phyloP scores from a whole-genome alignment of 2,329 filamentous ascomycete genomes.

The Diaporthe ampelina region DNA sequence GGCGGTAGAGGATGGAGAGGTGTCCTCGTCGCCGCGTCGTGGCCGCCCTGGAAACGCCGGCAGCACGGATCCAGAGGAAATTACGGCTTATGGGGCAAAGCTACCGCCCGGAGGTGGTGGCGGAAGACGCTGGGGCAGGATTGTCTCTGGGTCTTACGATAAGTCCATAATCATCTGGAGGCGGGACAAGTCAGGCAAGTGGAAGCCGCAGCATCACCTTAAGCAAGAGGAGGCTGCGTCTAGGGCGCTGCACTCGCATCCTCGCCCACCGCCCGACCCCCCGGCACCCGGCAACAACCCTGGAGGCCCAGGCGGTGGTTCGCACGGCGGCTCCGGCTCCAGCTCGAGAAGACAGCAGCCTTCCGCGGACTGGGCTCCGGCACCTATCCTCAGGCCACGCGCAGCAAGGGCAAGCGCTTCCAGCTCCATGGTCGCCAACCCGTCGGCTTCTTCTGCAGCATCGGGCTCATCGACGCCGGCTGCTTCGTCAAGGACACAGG shows the following conservation, averaged over 20 bases:
- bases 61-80: constrained; percentile 80
- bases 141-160: constrained; percentile 97
- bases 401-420: constrained; percentile 35
- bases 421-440: constrained; percentile 33
- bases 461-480: constrained; percentile 15
- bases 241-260: constrained; percentile 55
- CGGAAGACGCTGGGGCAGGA: constrained; percentile 85
- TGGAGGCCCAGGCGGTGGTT: constrained; percentile 20
- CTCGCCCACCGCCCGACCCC: constrained; percentile 36
- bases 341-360: constrained; percentile 30
- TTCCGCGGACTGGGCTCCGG: constrained; percentile 2
- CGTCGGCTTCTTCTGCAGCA: constrained; percentile 24
- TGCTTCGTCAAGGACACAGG: constrained; percentile 33
- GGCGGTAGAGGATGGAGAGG: constrained; percentile 66
- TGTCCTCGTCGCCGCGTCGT: constrained; percentile 54
- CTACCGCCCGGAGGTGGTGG: constrained; percentile 93
- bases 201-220: constrained; percentile 82
- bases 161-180: constrained; percentile 97
- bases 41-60: constrained; percentile 74
- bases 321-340: constrained; percentile 15
- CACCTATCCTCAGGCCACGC: constrained; percentile 10
- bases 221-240: constrained; percentile 79
- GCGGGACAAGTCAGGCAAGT: constrained; percentile 85
- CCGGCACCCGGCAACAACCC: constrained; percentile 33
- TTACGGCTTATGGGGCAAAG: constrained; percentile 85